A percentile compares a stretch with the other conserved stretches of the same genome.
phyloP scores from a whole-genome alignment of 2,329 filamentous ascomycete species.

The Apiospora sp. region DNA sequence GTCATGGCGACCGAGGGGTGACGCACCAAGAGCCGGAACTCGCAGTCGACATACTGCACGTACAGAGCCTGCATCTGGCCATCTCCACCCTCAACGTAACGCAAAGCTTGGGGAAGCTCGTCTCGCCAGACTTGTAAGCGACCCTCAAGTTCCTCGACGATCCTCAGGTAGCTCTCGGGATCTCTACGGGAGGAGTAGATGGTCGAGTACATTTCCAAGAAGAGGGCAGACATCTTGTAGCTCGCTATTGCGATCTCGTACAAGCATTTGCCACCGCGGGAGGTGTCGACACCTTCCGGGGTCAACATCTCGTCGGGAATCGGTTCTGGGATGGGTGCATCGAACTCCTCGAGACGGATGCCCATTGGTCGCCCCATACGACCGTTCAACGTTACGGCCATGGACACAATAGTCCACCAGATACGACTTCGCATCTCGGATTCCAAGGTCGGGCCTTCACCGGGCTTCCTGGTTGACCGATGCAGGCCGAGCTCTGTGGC shows the following conservation, averaged over 20 bases:
- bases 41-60: conserved; percentile 60
- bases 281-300: conserved; percentile 67
- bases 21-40: conserved; percentile 66
- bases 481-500: conserved; percentile 81
- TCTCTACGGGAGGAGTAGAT: conserved; percentile 76
- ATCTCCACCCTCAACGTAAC: conserved; percentile 53
- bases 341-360: conserved; percentile 76
- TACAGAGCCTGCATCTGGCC: conserved; percentile 61
- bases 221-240: conserved; percentile 71
- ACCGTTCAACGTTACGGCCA: conserved; percentile 74
- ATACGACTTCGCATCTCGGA: conserved; percentile 80
- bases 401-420: conserved; percentile 76
- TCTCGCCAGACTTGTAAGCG: conserved; percentile 70
- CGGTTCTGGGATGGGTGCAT: conserved; percentile 77
- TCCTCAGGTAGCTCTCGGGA: conserved; percentile 67
- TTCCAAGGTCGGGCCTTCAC: conserved; percentile 62
- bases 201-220: conserved; percentile 77
- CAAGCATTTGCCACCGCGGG: conserved; percentile 65
- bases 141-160: conserved; percentile 70
- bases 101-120: conserved; percentile 68
- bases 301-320: conserved; percentile 75
- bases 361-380: conserved; percentile 82
- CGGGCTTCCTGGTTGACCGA: conserved; percentile 65
- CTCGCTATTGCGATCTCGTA: conserved; percentile 72
- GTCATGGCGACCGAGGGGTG: conserved; percentile 68